Percentiles rank a stretch among this genome's conserved stretches.
These are phyloP conservation scores for Termitomyces sp. DNA, from an alignment of 768 basidiomycete species.

Conservation along the genomic window DNA sequence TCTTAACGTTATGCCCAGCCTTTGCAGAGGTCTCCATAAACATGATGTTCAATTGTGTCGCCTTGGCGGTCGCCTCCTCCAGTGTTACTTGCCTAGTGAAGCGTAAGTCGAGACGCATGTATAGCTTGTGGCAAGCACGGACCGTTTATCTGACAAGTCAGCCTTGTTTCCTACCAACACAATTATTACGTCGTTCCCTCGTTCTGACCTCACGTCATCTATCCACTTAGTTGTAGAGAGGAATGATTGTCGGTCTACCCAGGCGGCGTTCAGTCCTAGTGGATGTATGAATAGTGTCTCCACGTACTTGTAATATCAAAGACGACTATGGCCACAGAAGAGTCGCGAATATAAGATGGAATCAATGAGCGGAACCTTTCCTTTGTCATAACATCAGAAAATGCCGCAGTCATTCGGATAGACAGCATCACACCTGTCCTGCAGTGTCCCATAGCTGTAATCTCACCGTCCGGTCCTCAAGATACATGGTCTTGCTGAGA, in stretches of 20 bases:
- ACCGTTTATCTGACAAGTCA: constrained; percentile 98
- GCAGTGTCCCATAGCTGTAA: constrained; percentile 99
- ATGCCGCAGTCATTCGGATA: not conserved
- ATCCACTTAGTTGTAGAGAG: constrained; percentile 99
- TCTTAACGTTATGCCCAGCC: constrained; percentile 98
- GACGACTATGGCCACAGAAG: constrained; percentile 97
- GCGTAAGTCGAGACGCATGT: constrained; percentile 8
- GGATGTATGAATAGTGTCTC: not conserved
- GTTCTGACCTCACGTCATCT: constrained; percentile 96
- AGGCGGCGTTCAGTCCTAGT: constrained; percentile 2
- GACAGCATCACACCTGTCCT: constrained; percentile 58
- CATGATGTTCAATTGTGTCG: constrained; percentile 90
- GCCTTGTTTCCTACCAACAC: constrained; percentile 99
- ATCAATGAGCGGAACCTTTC: constrained; percentile 97
- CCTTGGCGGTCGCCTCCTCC: constrained; percentile 91
- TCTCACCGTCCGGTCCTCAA: constrained; percentile 96
- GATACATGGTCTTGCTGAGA: constrained; percentile 99
- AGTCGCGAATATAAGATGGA: constrained; percentile 98
- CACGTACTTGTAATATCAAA: constrained; percentile 96
- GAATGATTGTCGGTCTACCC: constrained; percentile 92
- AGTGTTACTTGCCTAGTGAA: constrained; percentile 89
- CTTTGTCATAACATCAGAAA: constrained; percentile 33
- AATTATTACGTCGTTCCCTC: constrained; percentile 97
- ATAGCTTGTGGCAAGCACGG: constrained; percentile 22
- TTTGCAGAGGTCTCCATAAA: constrained; percentile 99